phyloP scores from a whole-genome alignment of 768 basidiomycete species.

The Pulveroboletus sp. region DNA sequence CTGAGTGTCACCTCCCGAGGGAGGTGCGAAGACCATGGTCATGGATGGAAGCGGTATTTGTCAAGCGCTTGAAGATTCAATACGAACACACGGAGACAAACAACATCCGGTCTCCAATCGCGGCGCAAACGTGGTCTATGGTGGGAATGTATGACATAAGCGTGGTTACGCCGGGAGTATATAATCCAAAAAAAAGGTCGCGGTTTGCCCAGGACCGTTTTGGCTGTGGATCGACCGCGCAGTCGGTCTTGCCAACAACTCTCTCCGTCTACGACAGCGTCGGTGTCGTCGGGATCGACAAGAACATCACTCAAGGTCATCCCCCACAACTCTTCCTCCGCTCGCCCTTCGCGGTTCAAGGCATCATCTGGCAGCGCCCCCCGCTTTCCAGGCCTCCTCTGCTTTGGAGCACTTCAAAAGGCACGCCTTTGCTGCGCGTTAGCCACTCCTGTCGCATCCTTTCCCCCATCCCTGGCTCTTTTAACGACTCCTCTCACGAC shows the following conservation, averaged over 20 bases:
- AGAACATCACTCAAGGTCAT: conserved; percentile 29
- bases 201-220: conserved; percentile 25
- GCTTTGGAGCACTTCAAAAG: conserved; percentile 55
- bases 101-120: conserved; percentile 6
- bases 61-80: conserved; percentile 27
- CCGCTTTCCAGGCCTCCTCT: conserved; percentile 19
- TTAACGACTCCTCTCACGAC: conserved; percentile 78
- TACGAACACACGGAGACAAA: conserved; percentile 20
- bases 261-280: conserved; percentile 41
- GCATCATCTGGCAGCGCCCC: conserved; percentile 11
- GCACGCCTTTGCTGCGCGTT: conserved; percentile 94
- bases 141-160: conserved; percentile 31
- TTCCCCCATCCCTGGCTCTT: conserved; percentile 21
- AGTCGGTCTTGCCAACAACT: conserved; percentile 41
- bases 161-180: conserved; percentile 10
- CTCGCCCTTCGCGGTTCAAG: conserved; percentile 14
- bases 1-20: conserved; percentile 29
- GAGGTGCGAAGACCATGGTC: conserved; percentile 36
- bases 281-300: conserved; percentile 40
- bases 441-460: conserved; percentile 47
- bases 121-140: conserved; percentile 1
- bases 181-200: conserved; percentile 23
- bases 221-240: conserved; percentile 45
- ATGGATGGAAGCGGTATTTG: conserved; percentile 21
- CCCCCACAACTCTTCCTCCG: conserved; percentile 14